A percentile compares a stretch with the other conserved stretches of the same genome.
Evolutionary conservation across 208 protist genomes (phyloP).

Genomic region (Wallacemonas sp.): DNA sequence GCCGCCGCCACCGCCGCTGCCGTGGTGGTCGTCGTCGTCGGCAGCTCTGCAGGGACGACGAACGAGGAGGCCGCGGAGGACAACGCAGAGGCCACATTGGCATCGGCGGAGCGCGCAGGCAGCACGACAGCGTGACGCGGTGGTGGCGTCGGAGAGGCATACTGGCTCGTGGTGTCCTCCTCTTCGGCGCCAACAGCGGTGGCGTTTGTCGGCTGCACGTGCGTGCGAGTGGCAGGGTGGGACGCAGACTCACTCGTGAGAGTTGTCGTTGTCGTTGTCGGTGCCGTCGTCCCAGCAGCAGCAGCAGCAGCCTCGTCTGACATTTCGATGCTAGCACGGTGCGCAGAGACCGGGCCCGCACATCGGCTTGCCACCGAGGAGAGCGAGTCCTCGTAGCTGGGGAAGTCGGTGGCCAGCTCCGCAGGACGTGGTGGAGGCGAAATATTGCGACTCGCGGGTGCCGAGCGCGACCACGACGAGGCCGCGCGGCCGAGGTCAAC

Average conservation of each 20-base stretch:
- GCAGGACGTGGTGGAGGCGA: slow-evolving; percentile 1
- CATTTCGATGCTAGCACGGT: too few relatives aligned
- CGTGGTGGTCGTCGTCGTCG: not conserved
- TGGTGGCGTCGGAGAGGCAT: slow-evolving; percentile 36
- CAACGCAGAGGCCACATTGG: not conserved
- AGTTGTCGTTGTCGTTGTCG: too few relatives aligned
- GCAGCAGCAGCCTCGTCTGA: too few relatives aligned
- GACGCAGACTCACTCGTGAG: too few relatives aligned
- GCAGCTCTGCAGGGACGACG: not conserved
- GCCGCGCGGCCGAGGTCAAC: not conserved
- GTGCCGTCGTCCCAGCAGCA: too few relatives aligned
- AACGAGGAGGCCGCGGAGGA: not conserved
- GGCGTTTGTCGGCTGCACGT: too few relatives aligned
- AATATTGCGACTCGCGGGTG: not conserved
- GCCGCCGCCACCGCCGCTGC: not conserved
- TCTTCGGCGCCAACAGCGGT: too few relatives aligned
- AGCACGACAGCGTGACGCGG: slow-evolving; percentile 58
- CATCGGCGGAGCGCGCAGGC: too few relatives aligned
- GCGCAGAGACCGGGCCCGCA: not conserved
- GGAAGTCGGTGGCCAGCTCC: not conserved
- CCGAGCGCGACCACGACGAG: slow-evolving; percentile 8
- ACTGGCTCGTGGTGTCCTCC: not conserved
- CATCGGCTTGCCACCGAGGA: not conserved
- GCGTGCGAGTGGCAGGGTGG: too few relatives aligned
- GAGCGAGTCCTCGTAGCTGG: slow-evolving; percentile 6